A percentile compares a stretch with the other conserved stretches of the same genome.
These are phyloP conservation scores for Yamadazyma atlantica DNA, from an alignment of 1,139 yeast genomes.

Conservation along the genomic window DNA sequence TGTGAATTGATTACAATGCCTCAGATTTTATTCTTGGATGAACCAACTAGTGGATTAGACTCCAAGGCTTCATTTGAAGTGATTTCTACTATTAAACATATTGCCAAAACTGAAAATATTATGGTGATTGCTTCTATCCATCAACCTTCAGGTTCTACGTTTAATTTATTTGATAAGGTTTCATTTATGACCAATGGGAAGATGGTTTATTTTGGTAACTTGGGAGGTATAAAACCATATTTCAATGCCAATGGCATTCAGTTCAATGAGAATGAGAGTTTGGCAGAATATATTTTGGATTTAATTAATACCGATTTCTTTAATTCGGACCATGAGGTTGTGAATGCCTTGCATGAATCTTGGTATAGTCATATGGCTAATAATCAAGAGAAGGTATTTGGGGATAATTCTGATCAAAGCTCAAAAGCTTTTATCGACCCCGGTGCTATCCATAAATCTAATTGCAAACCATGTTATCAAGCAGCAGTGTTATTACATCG, in stretches of 20 bases:
- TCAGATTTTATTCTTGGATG: slow-evolving; percentile 56
- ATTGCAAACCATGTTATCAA: slow-evolving; percentile 7
- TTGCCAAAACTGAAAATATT: slow-evolving; percentile 25
- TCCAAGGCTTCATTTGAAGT: slow-evolving; percentile 40
- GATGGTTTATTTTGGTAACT: slow-evolving; percentile 18
- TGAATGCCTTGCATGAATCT: slow-evolving; percentile 4
- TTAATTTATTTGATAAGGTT: slow-evolving; percentile 30
- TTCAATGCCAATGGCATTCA: slow-evolving; percentile 18
- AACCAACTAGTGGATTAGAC: slow-evolving; percentile 93
- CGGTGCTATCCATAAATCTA: background rate
- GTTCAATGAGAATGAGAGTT: slow-evolving; percentile 20
- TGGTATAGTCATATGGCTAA: slow-evolving; percentile 2
- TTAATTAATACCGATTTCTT: slow-evolving; percentile 32
- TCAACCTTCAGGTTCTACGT: slow-evolving; percentile 35
- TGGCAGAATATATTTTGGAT: slow-evolving; percentile 36
- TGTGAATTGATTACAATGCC: slow-evolving; percentile 26
- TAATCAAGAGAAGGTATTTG: too few species aligned
- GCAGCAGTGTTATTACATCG: slow-evolving; percentile 19
- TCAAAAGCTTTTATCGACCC: too few species aligned
- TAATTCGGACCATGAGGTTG: slow-evolving; percentile 5
- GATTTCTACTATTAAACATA: slow-evolving; percentile 22
- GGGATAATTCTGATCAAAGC: too few species aligned
- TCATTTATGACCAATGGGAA: slow-evolving; percentile 35
- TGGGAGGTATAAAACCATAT: slow-evolving; percentile 14
- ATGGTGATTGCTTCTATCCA: slow-evolving; percentile 36